Evolutionary conservation across 2,329 filamentous ascomycete genomes (phyloP), one percentile per base, ranked within the genome.

Genomic region (Fusarium equiseti): DNA sequence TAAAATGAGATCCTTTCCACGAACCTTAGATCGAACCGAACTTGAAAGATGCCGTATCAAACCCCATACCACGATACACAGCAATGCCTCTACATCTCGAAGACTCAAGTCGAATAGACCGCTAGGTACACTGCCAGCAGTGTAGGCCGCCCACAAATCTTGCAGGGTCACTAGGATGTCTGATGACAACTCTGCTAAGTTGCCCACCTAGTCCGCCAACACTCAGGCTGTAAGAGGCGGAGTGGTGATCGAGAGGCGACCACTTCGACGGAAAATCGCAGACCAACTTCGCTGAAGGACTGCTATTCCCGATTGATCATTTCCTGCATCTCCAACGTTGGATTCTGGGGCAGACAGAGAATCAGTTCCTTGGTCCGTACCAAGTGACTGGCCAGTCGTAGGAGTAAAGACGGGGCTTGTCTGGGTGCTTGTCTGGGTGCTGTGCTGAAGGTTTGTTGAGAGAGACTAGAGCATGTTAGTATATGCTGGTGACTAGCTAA

Each of bases 251-350:
- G 35, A 11, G 10, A 38, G 35, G 35, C 35, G 35, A 18, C 18
- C 9, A 9, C 6, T 38, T 38, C 18, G 35, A n/a, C n/a, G 18
- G 11, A n/a, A 11, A 18, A 38, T 38, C 4, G 35, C 10, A 3
- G 26, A 8, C 10, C 40, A 40, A 35, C n/a, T 59, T 16, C 9
- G n/a, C 4, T 11, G 22, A 38, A 45, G n/a, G 5, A 7, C 26
- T 8, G 13, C 10, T 38, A 26, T 24, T 20, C 20, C 22, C 2
- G 26, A 4, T 2, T 1, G 29, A 12, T 3, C 11, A 4, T 32
- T n/a, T 18, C 9, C 12, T 3, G 6, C 7, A 45, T 8, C 6
- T 20, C 0, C 6, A 6, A 6, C 1, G 0, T 7, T 11, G 18
- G 40, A n/a, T 11, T 1, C 8, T 5, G 5, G 13, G 2, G 27